Base-by-base conservation (phyloP, 306 rosid species). In the Carpinus fangiana region DNA sequence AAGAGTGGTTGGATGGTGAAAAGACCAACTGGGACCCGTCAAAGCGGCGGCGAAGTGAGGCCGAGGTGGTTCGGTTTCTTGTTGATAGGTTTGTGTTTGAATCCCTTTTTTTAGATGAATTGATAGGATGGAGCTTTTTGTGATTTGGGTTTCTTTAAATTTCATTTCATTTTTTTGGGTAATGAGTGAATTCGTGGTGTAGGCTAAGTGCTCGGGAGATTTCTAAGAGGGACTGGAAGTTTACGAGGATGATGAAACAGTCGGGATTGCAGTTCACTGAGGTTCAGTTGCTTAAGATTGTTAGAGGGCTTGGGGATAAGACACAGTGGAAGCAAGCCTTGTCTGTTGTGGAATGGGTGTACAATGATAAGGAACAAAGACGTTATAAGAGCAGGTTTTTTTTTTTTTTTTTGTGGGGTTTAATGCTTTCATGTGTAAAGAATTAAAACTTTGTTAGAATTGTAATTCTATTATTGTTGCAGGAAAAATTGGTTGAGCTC, bases 211-310 rank as follows among this genome's bases (percentile, higher is more conserved):
- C 77, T 73, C 87, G 83, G 68, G 92, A 88, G 82, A 85, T 94
- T 80, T 61, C 83, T 5, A 54, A 8, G 64, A 89, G 38, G 85
- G 97, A 94, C 82, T 94, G 97, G 97, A 94, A 89, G 88, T 86
- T 94, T 85, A 81, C 93, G 2, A 88, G 87, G 87, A 88, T 92
- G 70, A 94, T 94, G 98, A 94, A 92, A 78, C 86, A 82, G 74
- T 94, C 98, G 1, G 97, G 91, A 23, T 88, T 94, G 89, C 88
- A 87, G 78, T 94, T 89, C 80, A 90, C 89, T 0, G 98, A 92
- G 84, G 82, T 77, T 21, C 97, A 94, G 84, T 82, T 92, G 80
- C 87, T 94, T 79, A 88, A 73, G 84, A 85, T 94, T 82, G 61
- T 92, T 66, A 91, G 83, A 56, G 78, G 72, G 75, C 98, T 94